These are phyloP conservation scores for Ustulina deusta DNA, from an alignment of 2,329 filamentous ascomycete genomes.

Conservation along the genomic window DNA sequence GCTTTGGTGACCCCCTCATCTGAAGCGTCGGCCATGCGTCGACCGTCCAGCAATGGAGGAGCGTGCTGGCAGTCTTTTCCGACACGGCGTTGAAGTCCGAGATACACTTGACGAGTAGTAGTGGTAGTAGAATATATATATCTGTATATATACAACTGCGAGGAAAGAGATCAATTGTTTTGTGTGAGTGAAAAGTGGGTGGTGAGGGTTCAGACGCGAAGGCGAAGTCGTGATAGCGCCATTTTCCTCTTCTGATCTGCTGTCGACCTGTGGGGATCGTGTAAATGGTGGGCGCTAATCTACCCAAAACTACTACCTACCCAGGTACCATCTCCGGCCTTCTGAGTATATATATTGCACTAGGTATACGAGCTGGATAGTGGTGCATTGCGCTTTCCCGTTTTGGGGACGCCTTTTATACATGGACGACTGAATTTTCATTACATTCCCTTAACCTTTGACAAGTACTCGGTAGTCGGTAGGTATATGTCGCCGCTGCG, in stretches of 20 bases:
- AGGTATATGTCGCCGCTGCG: no score
- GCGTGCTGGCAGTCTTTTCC: slow-evolving; percentile 63
- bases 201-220: slow-evolving; percentile 4
- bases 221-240: slow-evolving; percentile 15
- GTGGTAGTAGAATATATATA: no score
- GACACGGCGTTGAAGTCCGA: slow-evolving; percentile 36
- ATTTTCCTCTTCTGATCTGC: slow-evolving; percentile 13
- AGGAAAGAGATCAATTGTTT: not conserved
- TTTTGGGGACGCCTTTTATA: slow-evolving; percentile 6
- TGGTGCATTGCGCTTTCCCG: slow-evolving; percentile 28
- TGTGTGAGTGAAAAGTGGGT: slow-evolving; percentile 11
- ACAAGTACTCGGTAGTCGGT: no score
- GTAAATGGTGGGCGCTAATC: slow-evolving; percentile 8
- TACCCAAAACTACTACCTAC: not conserved
- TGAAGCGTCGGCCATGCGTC: slow-evolving; percentile 59
- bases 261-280: slow-evolving; percentile 7
- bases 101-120: not conserved
- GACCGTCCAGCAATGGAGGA: slow-evolving; percentile 64
- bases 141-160: not conserved
- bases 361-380: slow-evolving; percentile 2
- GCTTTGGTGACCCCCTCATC: slow-evolving; percentile 52
- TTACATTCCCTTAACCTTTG: not conserved
- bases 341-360: no score
- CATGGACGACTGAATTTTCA: no score
- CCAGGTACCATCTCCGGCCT: no score